Evolutionary conservation across 495 filamentous ascomycete genomes (phyloP).

Genomic region (Cryomyces minteri): DNA sequence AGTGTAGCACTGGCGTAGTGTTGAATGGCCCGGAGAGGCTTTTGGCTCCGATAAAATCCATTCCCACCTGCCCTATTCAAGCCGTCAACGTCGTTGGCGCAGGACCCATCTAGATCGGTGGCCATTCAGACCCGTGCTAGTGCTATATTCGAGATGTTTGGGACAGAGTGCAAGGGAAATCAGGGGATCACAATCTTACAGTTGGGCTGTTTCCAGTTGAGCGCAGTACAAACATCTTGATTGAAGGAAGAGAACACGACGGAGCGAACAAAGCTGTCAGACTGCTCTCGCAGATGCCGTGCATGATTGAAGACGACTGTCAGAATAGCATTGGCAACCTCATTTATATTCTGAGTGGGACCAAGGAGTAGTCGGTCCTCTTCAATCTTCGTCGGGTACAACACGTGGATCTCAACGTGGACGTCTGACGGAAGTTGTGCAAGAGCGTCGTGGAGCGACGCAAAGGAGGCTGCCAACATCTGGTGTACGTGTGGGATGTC

Average conservation of each 20-base stretch:
- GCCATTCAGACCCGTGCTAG: too few species aligned
- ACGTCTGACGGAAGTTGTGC: conserved; percentile 51
- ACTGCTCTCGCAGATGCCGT: conserved; percentile 47
- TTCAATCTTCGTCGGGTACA: conserved; percentile 60
- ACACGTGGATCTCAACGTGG: conserved; percentile 70
- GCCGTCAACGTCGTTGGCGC: too few species aligned
- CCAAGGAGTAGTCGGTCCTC: conserved; percentile 47
- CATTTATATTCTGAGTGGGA: conserved; percentile 68
- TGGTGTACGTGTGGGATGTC: conserved; percentile 49
- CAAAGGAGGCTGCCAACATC: conserved; percentile 52
- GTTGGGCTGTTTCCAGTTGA: conserved; percentile 99
- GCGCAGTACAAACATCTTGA: conserved; percentile 66
- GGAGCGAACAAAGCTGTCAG: conserved; percentile 52
- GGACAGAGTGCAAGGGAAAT: too few species aligned
- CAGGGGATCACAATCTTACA: conserved; percentile 30
- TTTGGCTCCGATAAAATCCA: too few species aligned
- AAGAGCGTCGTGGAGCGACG: conserved; percentile 58
- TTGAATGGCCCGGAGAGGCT: too few species aligned
- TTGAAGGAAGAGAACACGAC: conserved; percentile 91
- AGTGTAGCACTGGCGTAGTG: too few species aligned
- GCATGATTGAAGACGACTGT: conserved; percentile 83
- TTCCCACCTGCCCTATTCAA: too few species aligned
- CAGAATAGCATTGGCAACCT: conserved; percentile 66
- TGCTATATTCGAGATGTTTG: too few species aligned
- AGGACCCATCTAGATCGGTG: too few species aligned